phyloP scores from a whole-genome alignment of 2,329 filamentous ascomycete species.

The Talaromyces sp. region DNA sequence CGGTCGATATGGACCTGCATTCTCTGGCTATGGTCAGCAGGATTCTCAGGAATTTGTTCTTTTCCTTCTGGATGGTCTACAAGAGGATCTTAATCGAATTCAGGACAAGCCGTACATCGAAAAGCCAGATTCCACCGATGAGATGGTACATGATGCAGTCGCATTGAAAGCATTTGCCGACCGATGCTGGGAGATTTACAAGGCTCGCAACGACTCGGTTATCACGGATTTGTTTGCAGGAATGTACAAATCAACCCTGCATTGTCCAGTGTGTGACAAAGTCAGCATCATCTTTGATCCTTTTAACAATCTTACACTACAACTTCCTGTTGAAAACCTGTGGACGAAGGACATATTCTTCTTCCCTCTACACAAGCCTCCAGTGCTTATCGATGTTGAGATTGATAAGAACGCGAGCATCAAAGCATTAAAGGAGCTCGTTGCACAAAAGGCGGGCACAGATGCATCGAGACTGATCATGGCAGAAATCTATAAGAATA shows the following conservation, averaged over 20 bases:
- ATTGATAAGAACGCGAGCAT: slow-evolving; percentile 68
- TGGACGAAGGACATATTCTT: slow-evolving; percentile 76
- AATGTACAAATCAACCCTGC: slow-evolving; percentile 96
- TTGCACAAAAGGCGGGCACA: slow-evolving; percentile 54
- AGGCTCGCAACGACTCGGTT: slow-evolving; percentile 88
- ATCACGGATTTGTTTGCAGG: slow-evolving; percentile 95
- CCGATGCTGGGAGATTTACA: slow-evolving; percentile 87
- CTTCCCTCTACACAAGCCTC: slow-evolving; percentile 70
- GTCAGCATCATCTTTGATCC: slow-evolving; percentile 99
- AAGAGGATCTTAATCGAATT: slow-evolving; percentile 92
- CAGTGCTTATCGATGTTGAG: slow-evolving; percentile 73
- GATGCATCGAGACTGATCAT: slow-evolving; percentile 66
- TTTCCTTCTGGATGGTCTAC: slow-evolving; percentile 88
- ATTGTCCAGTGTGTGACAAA: slow-evolving; percentile 87
- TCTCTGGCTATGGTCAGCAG: slow-evolving; percentile 93
- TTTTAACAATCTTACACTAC: slow-evolving; percentile 90
- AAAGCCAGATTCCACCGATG: slow-evolving; percentile 95
- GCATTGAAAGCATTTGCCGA: slow-evolving; percentile 83
- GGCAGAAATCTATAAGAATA: slow-evolving; percentile 76
- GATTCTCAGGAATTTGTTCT: slow-evolving; percentile 97
- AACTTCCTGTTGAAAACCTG: slow-evolving; percentile 80
- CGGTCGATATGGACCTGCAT: slow-evolving; percentile 76
- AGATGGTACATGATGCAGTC: slow-evolving; percentile 79
- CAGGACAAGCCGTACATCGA: slow-evolving; percentile 96
- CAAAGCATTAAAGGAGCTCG: slow-evolving; percentile 47